Evolutionary conservation across 768 basidiomycete genomes (phyloP).

Genomic region (Mycena sanguinolenta): DNA sequence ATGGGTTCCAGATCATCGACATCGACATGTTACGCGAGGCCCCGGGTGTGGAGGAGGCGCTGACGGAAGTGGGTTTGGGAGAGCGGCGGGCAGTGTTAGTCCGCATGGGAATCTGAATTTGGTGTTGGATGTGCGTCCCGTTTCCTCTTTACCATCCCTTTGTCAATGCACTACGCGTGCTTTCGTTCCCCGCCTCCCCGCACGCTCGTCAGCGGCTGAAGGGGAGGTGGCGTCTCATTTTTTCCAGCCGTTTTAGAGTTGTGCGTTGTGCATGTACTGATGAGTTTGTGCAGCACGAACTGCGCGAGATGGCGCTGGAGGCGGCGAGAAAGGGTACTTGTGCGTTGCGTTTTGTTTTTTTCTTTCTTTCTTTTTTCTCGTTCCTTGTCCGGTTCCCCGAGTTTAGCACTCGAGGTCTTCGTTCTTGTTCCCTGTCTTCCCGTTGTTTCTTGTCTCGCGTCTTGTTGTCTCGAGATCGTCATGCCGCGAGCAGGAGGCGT

Average conservation of each 20-base stretch:
- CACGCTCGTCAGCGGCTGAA: no score
- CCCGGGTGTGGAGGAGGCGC: constrained; percentile 52
- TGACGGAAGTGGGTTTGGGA: no score
- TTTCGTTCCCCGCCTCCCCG: neutral
- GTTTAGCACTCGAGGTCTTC: neutral
- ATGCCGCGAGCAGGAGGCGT: no score
- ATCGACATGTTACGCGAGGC: constrained; percentile 56
- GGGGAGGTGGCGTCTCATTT: neutral
- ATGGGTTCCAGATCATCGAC: constrained; percentile 51
- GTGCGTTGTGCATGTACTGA: neutral
- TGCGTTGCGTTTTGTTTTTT: constrained; percentile 7
- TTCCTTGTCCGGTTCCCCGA: neutral
- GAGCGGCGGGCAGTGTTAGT: constrained; percentile 66
- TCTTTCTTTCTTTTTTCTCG: neutral
- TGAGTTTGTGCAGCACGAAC: constrained; percentile 8
- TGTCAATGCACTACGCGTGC: neutral
- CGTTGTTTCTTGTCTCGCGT: no score
- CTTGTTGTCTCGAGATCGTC: no score
- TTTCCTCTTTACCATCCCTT: neutral
- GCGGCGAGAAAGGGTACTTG: constrained; percentile 24
- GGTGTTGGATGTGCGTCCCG: constrained; percentile 42
- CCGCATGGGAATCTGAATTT: constrained; percentile 64
- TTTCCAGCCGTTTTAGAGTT: neutral
- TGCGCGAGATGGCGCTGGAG: constrained; percentile 25
- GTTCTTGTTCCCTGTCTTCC: no score